Base-by-base conservation (phyloP, 2,329 filamentous ascomycete genomes). In the Clarireedia hainanense region DNA sequence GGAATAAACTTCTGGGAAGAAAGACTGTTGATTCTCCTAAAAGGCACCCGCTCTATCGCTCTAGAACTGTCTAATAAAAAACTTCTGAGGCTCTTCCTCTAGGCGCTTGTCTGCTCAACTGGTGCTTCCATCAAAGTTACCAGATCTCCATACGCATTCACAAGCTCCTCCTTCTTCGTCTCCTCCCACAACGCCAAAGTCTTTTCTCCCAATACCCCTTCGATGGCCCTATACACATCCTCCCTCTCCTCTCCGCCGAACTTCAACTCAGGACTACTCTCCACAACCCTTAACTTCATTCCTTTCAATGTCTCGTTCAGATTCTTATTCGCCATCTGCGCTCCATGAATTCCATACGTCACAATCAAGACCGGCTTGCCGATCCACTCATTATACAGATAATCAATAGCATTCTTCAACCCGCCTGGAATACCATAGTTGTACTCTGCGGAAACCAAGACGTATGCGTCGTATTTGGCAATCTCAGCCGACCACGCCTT, bases 381-480 rank as follows among this genome's bases (percentile, higher is more conserved):
- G 30, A 67, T 73, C 78, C 79, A 83, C 64, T 83, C 81, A 61
- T 81, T 69, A 60, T 73, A 75, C 1, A 85, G 71, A 63, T 80
- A 84, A 65, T 84, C 81, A 53, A 85, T 73, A 4, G 80, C 80
- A 64, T 83, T 85, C 70, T 85, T 84, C 50, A 80, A 69, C 6
- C 71, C 73, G 0, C 76, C 79, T 0, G 80, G 71, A 5, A 81
- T 69, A 23, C 77, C 74, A 65, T 70, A 77, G 70, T 84, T 83
- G 64, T 84, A 84, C 66, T 80, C 75, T 0, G 75, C 73, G 17
- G 74, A 71, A 37, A 80, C 73, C 42, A 79, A 68, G 42, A 80
- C 64, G 64, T 77, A 79, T n/a, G 63, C 76, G 50, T 76, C 72
- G 65, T 75, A 70, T 23, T 65, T 65, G 14, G 64, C 60, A 46